phyloP scores from a whole-genome alignment of 106 monocot genomes.

The Ottelia alismoides region DNA sequence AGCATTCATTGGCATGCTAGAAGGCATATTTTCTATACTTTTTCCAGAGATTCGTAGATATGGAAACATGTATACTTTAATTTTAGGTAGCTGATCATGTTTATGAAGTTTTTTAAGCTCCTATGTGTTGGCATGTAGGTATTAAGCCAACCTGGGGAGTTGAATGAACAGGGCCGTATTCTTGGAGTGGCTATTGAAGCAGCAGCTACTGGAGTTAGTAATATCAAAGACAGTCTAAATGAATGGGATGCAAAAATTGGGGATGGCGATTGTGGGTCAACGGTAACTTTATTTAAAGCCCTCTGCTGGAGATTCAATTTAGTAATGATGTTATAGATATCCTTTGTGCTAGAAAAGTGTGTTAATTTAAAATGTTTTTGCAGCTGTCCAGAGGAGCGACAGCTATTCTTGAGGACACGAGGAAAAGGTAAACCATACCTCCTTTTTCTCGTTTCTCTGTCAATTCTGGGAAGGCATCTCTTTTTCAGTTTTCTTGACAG shows the following conservation, averaged over 20 bases:
- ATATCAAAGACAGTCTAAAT: slow-evolving; percentile 50
- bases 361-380: slow-evolving; percentile 10
- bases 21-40: too few relatives aligned
- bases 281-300: slow-evolving; percentile 58
- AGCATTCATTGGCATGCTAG: too few relatives aligned
- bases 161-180: slow-evolving; percentile 55
- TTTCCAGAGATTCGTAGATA: too few relatives aligned
- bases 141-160: slow-evolving; percentile 50
- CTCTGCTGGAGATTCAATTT: too few relatives aligned
- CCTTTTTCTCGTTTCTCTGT: neutral
- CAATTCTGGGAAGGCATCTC: neutral
- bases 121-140: too few relatives aligned
- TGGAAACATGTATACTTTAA: too few relatives aligned
- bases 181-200: slow-evolving; percentile 75
- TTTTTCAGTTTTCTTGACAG: slow-evolving; percentile 2
- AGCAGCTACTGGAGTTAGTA: slow-evolving; percentile 62
- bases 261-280: slow-evolving; percentile 94
- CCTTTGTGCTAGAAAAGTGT: too few relatives aligned
- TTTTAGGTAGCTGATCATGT: too few relatives aligned
- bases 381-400: slow-evolving; percentile 97
- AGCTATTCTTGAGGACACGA: slow-evolving; percentile 85
- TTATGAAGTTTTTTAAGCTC: too few relatives aligned
- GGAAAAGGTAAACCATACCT: slow-evolving; percentile 37
- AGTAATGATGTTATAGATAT: too few relatives aligned
- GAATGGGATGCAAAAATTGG: slow-evolving; percentile 97